Base-by-base conservation (phyloP, 495 filamentous ascomycete species). In the Collariella sp. region DNA sequence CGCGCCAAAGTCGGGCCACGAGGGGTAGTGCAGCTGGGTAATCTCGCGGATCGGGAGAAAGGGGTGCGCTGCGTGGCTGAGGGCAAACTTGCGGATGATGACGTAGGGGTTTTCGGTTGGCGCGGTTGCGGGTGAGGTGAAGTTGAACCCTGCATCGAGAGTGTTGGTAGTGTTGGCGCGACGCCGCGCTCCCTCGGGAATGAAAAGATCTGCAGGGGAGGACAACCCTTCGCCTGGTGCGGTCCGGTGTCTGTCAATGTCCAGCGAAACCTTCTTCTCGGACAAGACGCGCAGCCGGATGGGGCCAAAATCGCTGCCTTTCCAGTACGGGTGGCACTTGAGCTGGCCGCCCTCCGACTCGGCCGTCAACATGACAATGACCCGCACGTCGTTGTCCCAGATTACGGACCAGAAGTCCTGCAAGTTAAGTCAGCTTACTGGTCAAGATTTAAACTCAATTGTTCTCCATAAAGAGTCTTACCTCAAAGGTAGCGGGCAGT, bases 381-480 rank as follows among this genome's bases (percentile, higher is more conserved):
- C 87, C 49, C 90, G 83, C 22, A 94, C 83, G 64, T 96, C 90
- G 72, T 97, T 86, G 64, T 97, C 91, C 93, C 93, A 98, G 41
- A 96, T 78, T 19, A 96, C 84, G 42, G 88, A 89, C 93, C 93
- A 98, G 63, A 98, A 98, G 70, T 98, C 93, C 91, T 95, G 68
- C 38, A 26, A 9, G n/a, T n/a, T 20, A 22, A 23, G 66, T 83
- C 64, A 83, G 76, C 60, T 53, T n/a, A 1, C 18, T 9, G 1
- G 15, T 16, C 23, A 29, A 43, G 23, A 22, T 20, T 6, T 9
- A 18, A 3, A 49, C 36, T 15, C 33, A 48, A 13, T 6, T 11
- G 2, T 5, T 23, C 6, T 24, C 24, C 20, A 22, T 44, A 23
- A 15, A 31, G 79, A 16, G 16, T 0, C 87, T 76, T 69, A 93